Evolutionary conservation across 1,284 basidiomycete genomes (phyloP).

Genomic region (Inonotus obliquus): DNA sequence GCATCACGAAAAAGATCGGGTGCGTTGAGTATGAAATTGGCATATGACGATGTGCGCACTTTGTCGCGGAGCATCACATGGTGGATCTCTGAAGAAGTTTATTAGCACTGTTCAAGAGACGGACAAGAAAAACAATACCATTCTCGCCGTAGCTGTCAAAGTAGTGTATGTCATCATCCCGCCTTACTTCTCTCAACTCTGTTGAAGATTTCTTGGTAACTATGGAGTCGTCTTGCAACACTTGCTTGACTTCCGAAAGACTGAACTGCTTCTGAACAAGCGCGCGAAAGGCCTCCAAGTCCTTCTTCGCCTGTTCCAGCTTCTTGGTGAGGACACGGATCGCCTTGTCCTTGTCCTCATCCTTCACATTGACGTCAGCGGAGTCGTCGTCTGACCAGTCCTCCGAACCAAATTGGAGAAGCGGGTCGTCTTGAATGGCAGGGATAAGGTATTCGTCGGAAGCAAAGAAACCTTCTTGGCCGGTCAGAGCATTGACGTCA

Average conservation of each 20-base stretch:
- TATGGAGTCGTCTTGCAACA: slow-evolving; percentile 38
- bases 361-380: slow-evolving; percentile 27
- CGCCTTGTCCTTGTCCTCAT: slow-evolving; percentile 32
- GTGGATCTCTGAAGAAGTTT: slow-evolving; percentile 56
- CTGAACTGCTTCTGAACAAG: slow-evolving; percentile 45
- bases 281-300: slow-evolving; percentile 54
- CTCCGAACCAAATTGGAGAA: slow-evolving; percentile 66
- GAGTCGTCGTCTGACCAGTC: slow-evolving; percentile 76
- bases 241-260: slow-evolving; percentile 33
- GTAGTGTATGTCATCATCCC: slow-evolving; percentile 92
- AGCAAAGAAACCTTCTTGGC: slow-evolving; percentile 57
- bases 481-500: slow-evolving; percentile 44
- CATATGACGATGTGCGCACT: slow-evolving; percentile 91
- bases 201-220: slow-evolving; percentile 27
- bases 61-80: slow-evolving; percentile 82
- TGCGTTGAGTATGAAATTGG: slow-evolving; percentile 87
- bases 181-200: slow-evolving; percentile 25
- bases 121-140: slow-evolving; percentile 39
- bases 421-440: slow-evolving; percentile 75
- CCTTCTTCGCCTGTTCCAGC: slow-evolving; percentile 46
- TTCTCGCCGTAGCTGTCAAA: slow-evolving; percentile 93
- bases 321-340: slow-evolving; percentile 46
- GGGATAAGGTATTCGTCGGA: slow-evolving; percentile 80
- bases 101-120: background rate
- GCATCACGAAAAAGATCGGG: slow-evolving; percentile 81